Evolutionary conservation across 2,329 filamentous ascomycete genomes (phyloP).

Genomic region (Byssochlamys sp.): DNA sequence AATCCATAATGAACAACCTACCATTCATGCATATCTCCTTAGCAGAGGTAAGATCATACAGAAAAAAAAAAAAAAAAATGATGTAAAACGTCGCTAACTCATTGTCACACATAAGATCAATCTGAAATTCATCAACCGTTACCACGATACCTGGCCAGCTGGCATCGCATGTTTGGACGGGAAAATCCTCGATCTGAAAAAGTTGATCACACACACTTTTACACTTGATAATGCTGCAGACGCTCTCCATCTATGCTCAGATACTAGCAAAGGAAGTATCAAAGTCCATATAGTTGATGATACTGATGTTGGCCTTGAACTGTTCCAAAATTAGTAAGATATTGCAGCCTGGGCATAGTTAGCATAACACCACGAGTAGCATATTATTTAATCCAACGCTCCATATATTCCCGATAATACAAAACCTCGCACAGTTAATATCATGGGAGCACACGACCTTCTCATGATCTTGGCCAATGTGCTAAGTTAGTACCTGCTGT

Average conservation of each 20-base stretch:
- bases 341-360: neutral
- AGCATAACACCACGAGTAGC: no score
- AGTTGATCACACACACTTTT: constrained; percentile 54
- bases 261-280: constrained; percentile 46
- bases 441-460: no score
- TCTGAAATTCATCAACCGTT: constrained; percentile 61
- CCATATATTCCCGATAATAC: no score
- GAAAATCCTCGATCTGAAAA: constrained; percentile 52
- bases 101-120: constrained; percentile 43
- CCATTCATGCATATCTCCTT: constrained; percentile 59
- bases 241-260: constrained; percentile 46
- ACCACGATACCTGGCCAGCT: constrained; percentile 59
- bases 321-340: neutral
- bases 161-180: constrained; percentile 53
- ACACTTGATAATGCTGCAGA: constrained; percentile 53
- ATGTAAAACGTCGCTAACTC: neutral
- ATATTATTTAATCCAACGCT: no score
- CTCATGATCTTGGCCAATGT: no score
- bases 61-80: neutral
- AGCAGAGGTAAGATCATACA: constrained; percentile 35
- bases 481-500: no score
- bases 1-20: constrained; percentile 53
- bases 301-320: constrained; percentile 12
- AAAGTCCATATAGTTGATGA: constrained; percentile 54
- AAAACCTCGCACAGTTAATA: no score